phyloP scores from a whole-genome alignment of 1,284 basidiomycete genomes.

The Lignosus rhinocerotis region DNA sequence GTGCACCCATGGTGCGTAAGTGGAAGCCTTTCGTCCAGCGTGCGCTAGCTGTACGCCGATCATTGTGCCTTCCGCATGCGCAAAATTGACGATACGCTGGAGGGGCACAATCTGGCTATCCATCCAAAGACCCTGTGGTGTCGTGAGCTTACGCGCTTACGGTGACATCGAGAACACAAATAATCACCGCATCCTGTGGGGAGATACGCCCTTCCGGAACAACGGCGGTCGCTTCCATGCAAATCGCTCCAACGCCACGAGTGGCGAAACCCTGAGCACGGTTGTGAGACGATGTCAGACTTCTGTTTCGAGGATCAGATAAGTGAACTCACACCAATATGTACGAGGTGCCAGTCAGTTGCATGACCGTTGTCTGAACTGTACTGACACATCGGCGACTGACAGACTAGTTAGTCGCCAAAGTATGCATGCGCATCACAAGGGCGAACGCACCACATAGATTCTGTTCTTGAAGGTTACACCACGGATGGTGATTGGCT shows the following conservation, averaged over 20 bases:
- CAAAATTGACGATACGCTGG: conserved; percentile 72
- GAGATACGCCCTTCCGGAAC: conserved; percentile 65
- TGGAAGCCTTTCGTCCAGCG: conserved; percentile 75
- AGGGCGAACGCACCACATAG: conserved; percentile 42
- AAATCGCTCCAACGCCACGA: conserved; percentile 63
- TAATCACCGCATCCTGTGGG: conserved; percentile 38
- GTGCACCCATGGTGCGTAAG: conserved; percentile 57
- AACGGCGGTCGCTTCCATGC: conserved; percentile 60
- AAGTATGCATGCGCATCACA: background rate
- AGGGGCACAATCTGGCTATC: conserved; percentile 72
- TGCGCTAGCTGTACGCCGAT: conserved; percentile 84
- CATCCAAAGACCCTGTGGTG: conserved; percentile 65
- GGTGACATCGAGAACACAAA: too few relatives aligned
- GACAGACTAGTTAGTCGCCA: background rate
- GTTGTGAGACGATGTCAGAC: background rate
- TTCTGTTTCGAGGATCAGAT: background rate
- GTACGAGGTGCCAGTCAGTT: conserved; percentile 81
- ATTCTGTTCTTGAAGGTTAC: conserved; percentile 75
- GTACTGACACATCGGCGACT: conserved; percentile 84
- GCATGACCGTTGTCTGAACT: conserved; percentile 69
- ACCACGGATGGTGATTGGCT: conserved; percentile 63
- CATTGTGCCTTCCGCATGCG: conserved; percentile 68
- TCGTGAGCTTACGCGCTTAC: background rate
- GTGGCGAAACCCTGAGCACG: conserved; percentile 50
- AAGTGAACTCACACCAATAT: conserved; percentile 46